Evolutionary conservation across 129 eudicot species (phyloP), one percentile per base, ranked within the genome.

Genomic region (Lactuca sativa): DNA sequence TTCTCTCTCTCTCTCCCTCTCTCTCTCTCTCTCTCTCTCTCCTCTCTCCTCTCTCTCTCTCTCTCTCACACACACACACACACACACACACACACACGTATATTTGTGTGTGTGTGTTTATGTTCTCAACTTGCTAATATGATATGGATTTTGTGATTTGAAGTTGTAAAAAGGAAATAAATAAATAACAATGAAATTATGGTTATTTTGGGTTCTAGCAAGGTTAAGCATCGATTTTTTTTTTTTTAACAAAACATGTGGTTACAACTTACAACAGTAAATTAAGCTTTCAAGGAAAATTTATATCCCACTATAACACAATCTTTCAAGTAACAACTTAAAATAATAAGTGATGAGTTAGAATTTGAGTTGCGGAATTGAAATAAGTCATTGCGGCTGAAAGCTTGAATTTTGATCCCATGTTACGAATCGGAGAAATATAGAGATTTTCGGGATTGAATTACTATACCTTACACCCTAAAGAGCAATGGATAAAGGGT

Each of bases 401-500:
- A 43, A 0, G 11, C 1, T 68, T n/a, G 61, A 63, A 56, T 34
- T 66, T 33, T 12, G 14, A 15, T 58, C 43, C 33, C 10, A 13
- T 43, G 37, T 21, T n/a, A 32, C 6, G 2, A 43, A 59, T 43
- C 30, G 34, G 9, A 43, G 12, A 59, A 14, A 57, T 59, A 59
- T 43, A 71, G n/a, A 31, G 7, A 44, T 33, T 5, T 11, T 6
- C 4, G n/a, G 44, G 30, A 30, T 38, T 59, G 55, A 75, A 76
- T 54, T 68, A 25, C 4, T 25, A 62, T 82, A 95, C 99, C 99
- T 95, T 95, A 83, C 99, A 95, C 56, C 96, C 99, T 7, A 95
- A 85, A 63, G 99, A 95, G 82, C 99, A 95, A 78, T 95, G 99
- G 49, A 82, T 78, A 67, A 83, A 95, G 3, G 99, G 99, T 74